Percentiles rank a stretch among this genome's conserved stretches.
Conservation (phyloP, 805 yeast genomes). For the Saturnispora silvae region DNA sequence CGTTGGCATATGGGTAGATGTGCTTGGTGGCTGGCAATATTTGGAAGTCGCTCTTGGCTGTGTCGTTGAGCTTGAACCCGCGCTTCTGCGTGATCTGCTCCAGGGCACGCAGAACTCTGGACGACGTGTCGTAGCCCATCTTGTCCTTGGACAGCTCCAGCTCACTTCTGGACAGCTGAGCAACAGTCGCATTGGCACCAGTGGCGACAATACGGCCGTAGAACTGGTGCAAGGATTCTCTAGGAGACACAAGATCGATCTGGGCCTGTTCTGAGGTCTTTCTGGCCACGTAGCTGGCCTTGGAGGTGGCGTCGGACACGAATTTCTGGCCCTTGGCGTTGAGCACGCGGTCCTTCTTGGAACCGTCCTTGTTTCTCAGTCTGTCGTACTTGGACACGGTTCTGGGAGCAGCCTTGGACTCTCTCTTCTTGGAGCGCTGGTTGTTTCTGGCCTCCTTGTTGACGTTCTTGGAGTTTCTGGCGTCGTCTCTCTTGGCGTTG, state of each 20-base stretch:
- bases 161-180: conserved; percentile 11
- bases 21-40: conserved; percentile 14
- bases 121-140: conserved; percentile 19
- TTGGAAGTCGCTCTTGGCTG: conserved; percentile 9
- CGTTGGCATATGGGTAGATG: conserved; percentile 20
- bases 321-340: conserved; percentile 10
- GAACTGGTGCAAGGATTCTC: conserved; percentile 4
- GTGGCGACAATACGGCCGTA: conserved; percentile 7
- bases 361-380: conserved; percentile 8
- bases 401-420: conserved; percentile 5
- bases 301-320: conserved; percentile 8
- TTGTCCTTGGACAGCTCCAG: conserved; percentile 20
- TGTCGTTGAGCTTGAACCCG: conserved; percentile 17
- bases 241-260: conserved; percentile 2
- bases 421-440: conserved; percentile 3
- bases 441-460: background rate
- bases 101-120: conserved; percentile 22
- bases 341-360: conserved; percentile 2
- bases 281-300: conserved; percentile 12
- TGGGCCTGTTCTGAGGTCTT: conserved; percentile 1
- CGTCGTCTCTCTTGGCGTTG: background rate
- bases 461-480: conserved; percentile 2
- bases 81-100: conserved; percentile 17
- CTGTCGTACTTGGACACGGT: conserved; percentile 13
- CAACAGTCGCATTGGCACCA: background rate